A percentile compares a stretch with the other conserved stretches of the same genome.
Conservation (phyloP, 331 rosid genomes). For the Quercus phellos region DNA sequence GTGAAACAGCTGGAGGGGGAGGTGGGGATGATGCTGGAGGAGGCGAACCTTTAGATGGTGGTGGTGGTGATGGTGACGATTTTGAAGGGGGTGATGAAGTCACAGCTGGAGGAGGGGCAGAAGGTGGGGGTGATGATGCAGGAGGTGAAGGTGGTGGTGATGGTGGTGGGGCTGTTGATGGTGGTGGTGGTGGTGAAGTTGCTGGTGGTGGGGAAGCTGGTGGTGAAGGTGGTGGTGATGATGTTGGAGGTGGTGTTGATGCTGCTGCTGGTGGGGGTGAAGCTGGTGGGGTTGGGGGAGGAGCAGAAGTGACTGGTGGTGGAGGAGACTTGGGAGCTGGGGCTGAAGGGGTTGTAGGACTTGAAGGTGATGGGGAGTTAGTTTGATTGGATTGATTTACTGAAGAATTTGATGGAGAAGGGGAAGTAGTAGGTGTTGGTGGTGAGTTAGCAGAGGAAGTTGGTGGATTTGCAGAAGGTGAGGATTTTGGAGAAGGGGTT, state of each 20-base stretch:
- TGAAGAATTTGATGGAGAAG: constrained; percentile 31
- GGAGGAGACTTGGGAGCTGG: constrained; percentile 34
- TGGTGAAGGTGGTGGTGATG: constrained; percentile 20
- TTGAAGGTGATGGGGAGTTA: constrained; percentile 25
- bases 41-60: constrained; percentile 34
- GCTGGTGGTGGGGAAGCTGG: constrained; percentile 24
- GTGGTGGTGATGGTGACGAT: constrained; percentile 37
- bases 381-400: background rate
- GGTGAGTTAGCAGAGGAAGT: constrained; percentile 28
- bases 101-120: constrained; percentile 36
- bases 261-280: constrained; percentile 17
- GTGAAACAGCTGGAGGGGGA: constrained; percentile 31
- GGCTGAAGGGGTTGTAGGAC: constrained; percentile 34
- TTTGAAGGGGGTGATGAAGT: constrained; percentile 37
- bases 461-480: constrained; percentile 61
- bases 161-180: constrained; percentile 33
- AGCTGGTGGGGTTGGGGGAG: constrained; percentile 42
- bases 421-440: constrained; percentile 26
- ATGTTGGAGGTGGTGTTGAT: constrained; percentile 27
- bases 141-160: constrained; percentile 10
- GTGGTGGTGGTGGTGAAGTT: constrained; percentile 42
- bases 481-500: constrained; percentile 59
- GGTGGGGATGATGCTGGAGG: constrained; percentile 51
- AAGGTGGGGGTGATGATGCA: constrained; percentile 14
- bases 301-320: constrained; percentile 21